phyloP scores from a whole-genome alignment of 345 rosid species.

The Diplotaxis tenuifolia region DNA sequence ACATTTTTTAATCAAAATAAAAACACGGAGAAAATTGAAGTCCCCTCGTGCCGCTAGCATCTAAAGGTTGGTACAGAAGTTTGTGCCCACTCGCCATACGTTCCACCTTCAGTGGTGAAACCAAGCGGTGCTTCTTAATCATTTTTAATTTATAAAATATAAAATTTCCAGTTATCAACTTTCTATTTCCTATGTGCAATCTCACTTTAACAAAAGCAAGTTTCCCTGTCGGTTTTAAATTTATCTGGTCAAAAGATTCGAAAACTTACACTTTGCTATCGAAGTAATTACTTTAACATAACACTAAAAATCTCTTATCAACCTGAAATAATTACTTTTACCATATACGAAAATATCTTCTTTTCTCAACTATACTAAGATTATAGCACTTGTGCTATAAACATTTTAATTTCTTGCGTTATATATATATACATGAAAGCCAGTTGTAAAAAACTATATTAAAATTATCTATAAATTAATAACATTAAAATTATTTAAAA shows the following conservation, averaged over 20 bases:
- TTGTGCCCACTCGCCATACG: slow-evolving; percentile 71
- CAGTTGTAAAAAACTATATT: no score
- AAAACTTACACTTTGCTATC: slow-evolving; percentile 12
- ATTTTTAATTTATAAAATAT: slow-evolving; percentile 19
- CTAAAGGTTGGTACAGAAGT: slow-evolving; percentile 60
- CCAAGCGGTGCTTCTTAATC: slow-evolving; percentile 54
- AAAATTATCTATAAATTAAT: neutral
- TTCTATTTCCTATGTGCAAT: slow-evolving; percentile 18
- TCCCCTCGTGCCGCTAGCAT: slow-evolving; percentile 60
- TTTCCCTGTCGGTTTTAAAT: slow-evolving; percentile 28
- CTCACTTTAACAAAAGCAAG: slow-evolving; percentile 27
- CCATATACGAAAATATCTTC: neutral
- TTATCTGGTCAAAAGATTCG: slow-evolving; percentile 14
- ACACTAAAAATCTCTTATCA: no score
- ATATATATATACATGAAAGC: no score
- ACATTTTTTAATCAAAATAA: neutral
- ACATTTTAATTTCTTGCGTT: no score
- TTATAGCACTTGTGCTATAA: no score
- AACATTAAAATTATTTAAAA: neutral
- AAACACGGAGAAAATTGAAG: slow-evolving; percentile 25
- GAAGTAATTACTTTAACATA: neutral
- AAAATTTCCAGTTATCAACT: slow-evolving; percentile 32
- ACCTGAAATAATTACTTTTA: neutral
- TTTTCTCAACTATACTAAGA: neutral
- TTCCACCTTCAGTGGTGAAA: slow-evolving; percentile 53